Conservation (phyloP, 805 yeast genomes). For the Yamadazyma kitorensis region DNA sequence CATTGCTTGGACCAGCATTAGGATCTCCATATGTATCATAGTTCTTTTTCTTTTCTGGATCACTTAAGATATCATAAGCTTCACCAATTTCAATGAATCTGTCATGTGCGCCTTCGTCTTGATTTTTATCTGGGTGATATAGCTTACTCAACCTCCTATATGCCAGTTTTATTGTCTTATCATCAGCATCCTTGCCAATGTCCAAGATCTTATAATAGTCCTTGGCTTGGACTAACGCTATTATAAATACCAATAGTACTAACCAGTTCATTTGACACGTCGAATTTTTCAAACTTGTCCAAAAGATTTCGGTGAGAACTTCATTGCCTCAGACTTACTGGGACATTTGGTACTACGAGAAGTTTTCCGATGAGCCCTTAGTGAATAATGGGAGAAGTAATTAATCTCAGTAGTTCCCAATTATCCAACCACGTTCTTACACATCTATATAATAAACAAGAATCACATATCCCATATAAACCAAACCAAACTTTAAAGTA, state of each 20-base stretch:
- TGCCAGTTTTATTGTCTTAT: conserved; percentile 80
- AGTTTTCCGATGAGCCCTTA: neutral
- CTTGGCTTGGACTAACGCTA: conserved; percentile 21
- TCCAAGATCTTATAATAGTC: conserved; percentile 68
- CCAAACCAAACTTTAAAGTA: conserved; percentile 45
- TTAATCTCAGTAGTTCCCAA: conserved; percentile 44
- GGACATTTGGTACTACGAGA: too few relatives aligned
- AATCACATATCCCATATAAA: conserved; percentile 57
- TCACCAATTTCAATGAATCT: conserved; percentile 88
- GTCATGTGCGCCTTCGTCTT: conserved; percentile 77
- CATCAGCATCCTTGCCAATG: conserved; percentile 63
- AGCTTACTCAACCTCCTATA: conserved; percentile 78
- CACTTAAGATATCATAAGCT: conserved; percentile 84
- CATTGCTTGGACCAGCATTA: conserved; percentile 32
- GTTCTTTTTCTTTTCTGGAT: conserved; percentile 61
- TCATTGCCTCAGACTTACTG: too few relatives aligned
- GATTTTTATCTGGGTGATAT: conserved; percentile 94
- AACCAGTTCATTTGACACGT: conserved; percentile 5
- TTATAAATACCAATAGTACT: conserved; percentile 5
- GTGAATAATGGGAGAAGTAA: conserved; percentile 10
- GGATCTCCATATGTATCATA: conserved; percentile 81
- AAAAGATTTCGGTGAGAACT: too few relatives aligned
- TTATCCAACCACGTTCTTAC: conserved; percentile 71
- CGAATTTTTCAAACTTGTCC: neutral
- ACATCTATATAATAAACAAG: conserved; percentile 81